Evolutionary conservation across 1,139 yeast species (phyloP), one percentile per base, ranked within the genome.

Genomic region (Taiozyma sp.): DNA sequence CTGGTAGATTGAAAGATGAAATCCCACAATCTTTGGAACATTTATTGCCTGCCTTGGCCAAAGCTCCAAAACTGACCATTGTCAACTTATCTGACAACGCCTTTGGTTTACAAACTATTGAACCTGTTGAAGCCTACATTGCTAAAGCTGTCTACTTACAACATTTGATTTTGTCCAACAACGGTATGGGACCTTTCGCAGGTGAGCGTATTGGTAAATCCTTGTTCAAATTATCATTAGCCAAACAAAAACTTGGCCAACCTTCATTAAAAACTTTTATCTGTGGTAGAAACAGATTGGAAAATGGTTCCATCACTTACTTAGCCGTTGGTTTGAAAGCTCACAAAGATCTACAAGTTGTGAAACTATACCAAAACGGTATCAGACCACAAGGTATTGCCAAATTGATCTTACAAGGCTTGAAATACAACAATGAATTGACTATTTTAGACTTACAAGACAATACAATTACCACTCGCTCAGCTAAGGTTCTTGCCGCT

Each of bases 131-230:
- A 64, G 76, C 73, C 39, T 91, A 85, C 62, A 74, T 95, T 56
- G 72, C 88, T 16, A 77, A 83, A 61, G 96, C 95, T 45, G 76
- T 81, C 19, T 83, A 96, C 28, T 72, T 93, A 53, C 85, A 88
- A 68, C 97, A 93, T 65, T 78, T 95, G 67, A 83, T 88, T 56
- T 75, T 95, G 57, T 86, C 97, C 46, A 93, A 93, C 70, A 93
- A 95, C 67, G 99, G 99, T 50, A 85, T 93, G 82, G 99, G 99
- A 24, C 99, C 99, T 32, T 87, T 86, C 68, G 96, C 98, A 0
- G 99, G 99, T 60, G 85, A 95, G 49, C 80, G 96, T 68, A 87
- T 93, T 57, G 99, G 97, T 53, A 81, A 81, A 57, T 88, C 96
- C 6, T 77, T 93, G 52, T 88, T 76, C 70, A 77, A 78, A 61